Conservation (phyloP, 1,139 yeast species). For the Candida albicans region DNA sequence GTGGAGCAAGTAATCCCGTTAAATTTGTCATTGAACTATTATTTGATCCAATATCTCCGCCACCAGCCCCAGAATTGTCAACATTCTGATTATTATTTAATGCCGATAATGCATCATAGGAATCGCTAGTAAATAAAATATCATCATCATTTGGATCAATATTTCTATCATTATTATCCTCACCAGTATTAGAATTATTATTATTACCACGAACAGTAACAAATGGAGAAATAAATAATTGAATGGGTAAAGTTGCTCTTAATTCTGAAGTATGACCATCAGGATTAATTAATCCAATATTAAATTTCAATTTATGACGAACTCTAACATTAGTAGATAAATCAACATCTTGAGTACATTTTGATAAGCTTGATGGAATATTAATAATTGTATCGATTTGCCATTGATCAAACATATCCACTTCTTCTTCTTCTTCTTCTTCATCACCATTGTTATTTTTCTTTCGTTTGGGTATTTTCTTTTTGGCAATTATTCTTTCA, state of each 20-base stretch:
- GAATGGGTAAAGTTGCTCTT: slow-evolving; percentile 71
- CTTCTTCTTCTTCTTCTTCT: slow-evolving; percentile 2
- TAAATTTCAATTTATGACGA: slow-evolving; percentile 67
- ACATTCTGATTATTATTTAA: slow-evolving; percentile 8
- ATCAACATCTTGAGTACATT: slow-evolving; percentile 84
- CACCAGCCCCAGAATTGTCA: not conserved
- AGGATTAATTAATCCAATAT: slow-evolving; percentile 64
- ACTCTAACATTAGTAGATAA: slow-evolving; percentile 60
- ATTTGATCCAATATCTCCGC: slow-evolving; percentile 20
- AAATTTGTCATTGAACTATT: slow-evolving; percentile 34
- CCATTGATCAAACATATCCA: slow-evolving; percentile 67
- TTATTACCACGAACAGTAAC: slow-evolving; percentile 63
- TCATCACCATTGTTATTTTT: not conserved
- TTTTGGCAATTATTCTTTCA: slow-evolving; percentile 56
- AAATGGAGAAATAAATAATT: slow-evolving; percentile 75
- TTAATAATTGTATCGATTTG: slow-evolving; percentile 58
- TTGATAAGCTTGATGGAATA: slow-evolving; percentile 70
- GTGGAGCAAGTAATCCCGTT: slow-evolving; percentile 74
- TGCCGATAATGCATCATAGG: slow-evolving; percentile 20
- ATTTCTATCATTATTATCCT: too few relatives aligned
- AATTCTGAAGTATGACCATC: slow-evolving; percentile 78
- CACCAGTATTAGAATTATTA: slow-evolving; percentile 14
- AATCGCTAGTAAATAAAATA: slow-evolving; percentile 31
- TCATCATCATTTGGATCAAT: slow-evolving; percentile 31
- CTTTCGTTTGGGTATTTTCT: slow-evolving; percentile 27